Evolutionary conservation across 805 yeast genomes (phyloP).

Genomic region (Candida cerambycidarum): DNA sequence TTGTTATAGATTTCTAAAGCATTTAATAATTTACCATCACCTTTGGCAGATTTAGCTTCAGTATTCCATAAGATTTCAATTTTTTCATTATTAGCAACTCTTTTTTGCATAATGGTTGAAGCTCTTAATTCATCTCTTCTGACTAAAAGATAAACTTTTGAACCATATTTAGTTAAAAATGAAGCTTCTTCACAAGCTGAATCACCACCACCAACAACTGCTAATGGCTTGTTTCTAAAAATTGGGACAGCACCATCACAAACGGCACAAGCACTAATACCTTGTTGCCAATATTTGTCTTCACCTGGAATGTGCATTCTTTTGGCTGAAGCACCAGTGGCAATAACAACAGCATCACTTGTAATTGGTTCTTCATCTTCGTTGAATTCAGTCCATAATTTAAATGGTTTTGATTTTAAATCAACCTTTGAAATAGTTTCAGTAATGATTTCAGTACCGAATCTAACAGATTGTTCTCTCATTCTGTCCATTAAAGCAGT

Average conservation of each 20-base stretch:
- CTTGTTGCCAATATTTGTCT: conserved; percentile 98
- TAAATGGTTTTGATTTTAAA: conserved; percentile 84
- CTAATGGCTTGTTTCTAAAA: conserved; percentile 96
- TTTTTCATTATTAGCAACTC: conserved; percentile 81
- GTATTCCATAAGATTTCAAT: conserved; percentile 88
- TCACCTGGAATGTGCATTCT: conserved; percentile 94
- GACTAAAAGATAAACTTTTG: conserved; percentile 89
- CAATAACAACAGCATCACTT: conserved; percentile 87
- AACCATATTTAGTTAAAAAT: conserved; percentile 95
- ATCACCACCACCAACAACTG: conserved; percentile 99
- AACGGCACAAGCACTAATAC: conserved; percentile 99
- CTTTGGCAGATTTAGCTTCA: conserved; percentile 84
- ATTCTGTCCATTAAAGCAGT: conserved; percentile 87
- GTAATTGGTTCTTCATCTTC: conserved; percentile 91
- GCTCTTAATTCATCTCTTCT: conserved; percentile 96
- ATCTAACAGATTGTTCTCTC: conserved; percentile 83
- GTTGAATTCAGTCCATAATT: conserved; percentile 93
- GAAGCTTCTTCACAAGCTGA: conserved; percentile 99
- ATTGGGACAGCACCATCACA: conserved; percentile 99
- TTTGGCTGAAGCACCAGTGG: conserved; percentile 98
- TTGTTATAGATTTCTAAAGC: conserved; percentile 66
- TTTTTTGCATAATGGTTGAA: conserved; percentile 93
- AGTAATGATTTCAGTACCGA: conserved; percentile 92
- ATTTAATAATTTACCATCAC: conserved; percentile 83
- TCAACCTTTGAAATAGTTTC: conserved; percentile 95